Evolutionary conservation across 345 rosid genomes (phyloP), one percentile per base, ranked within the genome.

Genomic region (Gossypium sturtianum): DNA sequence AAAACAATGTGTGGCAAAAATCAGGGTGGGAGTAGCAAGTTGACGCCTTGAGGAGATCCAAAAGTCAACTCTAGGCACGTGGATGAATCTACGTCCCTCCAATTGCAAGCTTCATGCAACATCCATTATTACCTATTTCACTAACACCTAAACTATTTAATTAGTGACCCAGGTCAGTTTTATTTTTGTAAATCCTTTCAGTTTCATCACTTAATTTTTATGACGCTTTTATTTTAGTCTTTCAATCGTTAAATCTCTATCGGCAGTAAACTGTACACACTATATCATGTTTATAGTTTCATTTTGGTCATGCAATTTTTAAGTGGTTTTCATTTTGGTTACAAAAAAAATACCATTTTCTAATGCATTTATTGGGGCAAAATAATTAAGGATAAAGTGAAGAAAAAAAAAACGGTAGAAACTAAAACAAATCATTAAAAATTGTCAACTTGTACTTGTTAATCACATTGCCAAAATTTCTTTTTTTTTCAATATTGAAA

Each of bases 31-130:
- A n/a, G 3, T 4, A 70, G 47, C 48, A 49, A 68, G 44, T 15
- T 68, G 72, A 68, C 10, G 58, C 7, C 7, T 2, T 17, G 25
- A 11, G 0, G 13, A 12, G 3, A 20, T 7, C 19, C 25, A 27
- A 25, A 49, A 67, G 72, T 69, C 72, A 69, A 69, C 72, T 69
- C 72, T 9, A 2, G 48, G 43, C 78, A 81, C 68, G 76, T 65
- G 76, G 76, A 60, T 0, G 48, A 73, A 60, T 61, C 62, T 72
- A 78, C 74, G 60, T 66, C 67, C 49, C 72, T 78, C 44, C 20
- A 41, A 20, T 66, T 51, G 83, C 83, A 70, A 73, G 81, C 12
- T 73, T 56, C 81, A 73, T 77, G 85, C 76, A 70, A 70, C 16
- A 29, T 43, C 0, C 4, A 57, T 11, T 20, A 20, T 20, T 51